These are phyloP conservation scores for Lasiosphaeria ovina DNA, from an alignment of 495 filamentous ascomycete genomes.

Conservation along the genomic window DNA sequence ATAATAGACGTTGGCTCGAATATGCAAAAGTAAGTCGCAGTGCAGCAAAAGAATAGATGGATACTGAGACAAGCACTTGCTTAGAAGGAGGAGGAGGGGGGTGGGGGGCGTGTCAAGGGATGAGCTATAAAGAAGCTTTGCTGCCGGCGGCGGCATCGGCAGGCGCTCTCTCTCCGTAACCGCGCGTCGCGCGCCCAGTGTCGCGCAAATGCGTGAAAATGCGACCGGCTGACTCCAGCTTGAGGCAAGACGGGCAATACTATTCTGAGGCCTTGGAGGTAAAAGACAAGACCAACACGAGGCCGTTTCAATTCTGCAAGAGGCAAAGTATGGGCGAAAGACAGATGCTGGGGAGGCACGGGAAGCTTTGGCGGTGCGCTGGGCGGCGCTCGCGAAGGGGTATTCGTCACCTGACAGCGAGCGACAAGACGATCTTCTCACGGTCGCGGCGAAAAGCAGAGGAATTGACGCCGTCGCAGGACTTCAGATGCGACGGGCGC, in stretches of 20 bases:
- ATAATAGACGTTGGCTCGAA: not conserved
- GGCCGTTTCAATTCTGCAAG: too few relatives aligned
- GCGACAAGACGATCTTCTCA: not conserved
- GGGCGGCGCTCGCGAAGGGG: not conserved
- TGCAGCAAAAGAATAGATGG: too few relatives aligned
- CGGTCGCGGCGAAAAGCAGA: not conserved
- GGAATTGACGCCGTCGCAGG: slow-evolving; percentile 17
- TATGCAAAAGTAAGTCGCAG: too few relatives aligned
- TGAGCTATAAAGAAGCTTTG: not conserved
- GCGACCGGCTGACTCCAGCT: not conserved
- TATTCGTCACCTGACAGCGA: slow-evolving; percentile 1
- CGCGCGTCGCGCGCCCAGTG: not conserved
- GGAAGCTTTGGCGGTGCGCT: not conserved
- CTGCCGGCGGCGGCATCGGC: not conserved
- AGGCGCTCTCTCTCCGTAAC: not conserved
- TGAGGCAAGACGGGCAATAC: too few relatives aligned
- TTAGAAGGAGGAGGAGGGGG: too few relatives aligned
- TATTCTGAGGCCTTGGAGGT: too few relatives aligned
- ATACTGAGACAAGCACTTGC: too few relatives aligned
- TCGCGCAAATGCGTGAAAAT: not conserved
- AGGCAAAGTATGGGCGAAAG: not conserved
- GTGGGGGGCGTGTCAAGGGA: not conserved
- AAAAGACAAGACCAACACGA: too few relatives aligned
- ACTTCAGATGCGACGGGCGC: slow-evolving; percentile 4
- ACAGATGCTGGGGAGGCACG: not conserved